phyloP scores from a whole-genome alignment of 306 rosid species.

The Cicer pinnatifidum region DNA sequence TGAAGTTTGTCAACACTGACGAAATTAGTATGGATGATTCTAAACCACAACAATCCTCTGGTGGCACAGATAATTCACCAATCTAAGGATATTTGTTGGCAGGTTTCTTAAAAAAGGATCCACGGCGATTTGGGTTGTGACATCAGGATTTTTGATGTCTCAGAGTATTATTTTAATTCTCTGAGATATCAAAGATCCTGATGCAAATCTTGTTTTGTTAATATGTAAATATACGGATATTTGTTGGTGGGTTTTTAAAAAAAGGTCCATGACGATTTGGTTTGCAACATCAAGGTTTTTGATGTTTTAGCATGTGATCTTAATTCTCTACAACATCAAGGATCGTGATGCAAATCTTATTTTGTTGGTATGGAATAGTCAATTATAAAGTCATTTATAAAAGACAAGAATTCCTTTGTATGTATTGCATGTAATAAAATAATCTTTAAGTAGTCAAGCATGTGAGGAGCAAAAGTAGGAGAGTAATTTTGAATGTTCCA shows the following conservation, averaged over 20 bases:
- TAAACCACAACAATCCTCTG: slow-evolving; percentile 29
- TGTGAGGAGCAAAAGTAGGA: slow-evolving; percentile 63
- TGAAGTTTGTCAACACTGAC: slow-evolving; percentile 59
- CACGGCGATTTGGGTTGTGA: not conserved
- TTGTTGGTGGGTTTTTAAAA: not conserved
- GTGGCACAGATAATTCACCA: slow-evolving; percentile 7
- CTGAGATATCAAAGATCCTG: not conserved
- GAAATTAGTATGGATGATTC: slow-evolving; percentile 54
- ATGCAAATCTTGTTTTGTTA: not conserved
- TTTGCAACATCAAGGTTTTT: not conserved
- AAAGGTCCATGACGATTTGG: not conserved
- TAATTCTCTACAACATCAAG: not conserved
- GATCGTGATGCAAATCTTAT: not conserved
- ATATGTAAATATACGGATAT: not conserved
- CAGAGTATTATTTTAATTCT: not conserved
- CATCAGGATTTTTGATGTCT: not conserved
- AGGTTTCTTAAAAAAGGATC: not conserved
- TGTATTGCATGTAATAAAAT: not conserved
- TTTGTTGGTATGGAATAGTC: slow-evolving; percentile 1
- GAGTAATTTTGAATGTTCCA: slow-evolving; percentile 53
- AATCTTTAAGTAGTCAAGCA: slow-evolving; percentile 37
- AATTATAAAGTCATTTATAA: not conserved
- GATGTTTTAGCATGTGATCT: not conserved
- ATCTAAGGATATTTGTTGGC: not conserved
- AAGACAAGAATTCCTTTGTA: not conserved